Base-by-base conservation (phyloP, 129 eudicot genomes). In the Tagetes erecta region DNA sequence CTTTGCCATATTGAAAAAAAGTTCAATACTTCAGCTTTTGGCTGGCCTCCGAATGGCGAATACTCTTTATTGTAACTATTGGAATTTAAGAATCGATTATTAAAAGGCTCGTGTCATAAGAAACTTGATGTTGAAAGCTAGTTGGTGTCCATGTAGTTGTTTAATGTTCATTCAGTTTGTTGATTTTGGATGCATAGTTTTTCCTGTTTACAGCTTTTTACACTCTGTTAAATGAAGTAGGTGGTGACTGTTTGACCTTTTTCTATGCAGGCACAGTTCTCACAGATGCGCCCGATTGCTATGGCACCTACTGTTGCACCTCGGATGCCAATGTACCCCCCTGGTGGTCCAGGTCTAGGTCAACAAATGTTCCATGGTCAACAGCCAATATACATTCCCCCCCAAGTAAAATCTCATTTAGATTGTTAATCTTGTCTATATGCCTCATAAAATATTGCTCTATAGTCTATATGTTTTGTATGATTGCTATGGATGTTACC, bases 311-410 rank as follows among this genome's bases (percentile, higher is more conserved):
- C 87, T 58, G 87, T 84, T 42, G 90, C 86, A 71, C 95, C 96
- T 51, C 85, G 95, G 58, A 84, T 92, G 96, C 96, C 96, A 5
- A 84, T 92, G 88, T 92, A 85, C 34, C 84, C 98, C 39, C 96
- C 95, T 75, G 96, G 94, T 71, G 98, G 86, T 76, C 95, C 96
- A 47, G 98, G 96, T 59, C 62, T 87, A 8, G 98, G 98, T 13
- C 96, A 87, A 66, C 97, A 87, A 52, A 73, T 89, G 47, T 92
- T 87, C 67, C 89, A 92, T 60, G 98, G 95, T 41, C 98, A 92
- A 80, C 96, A 85, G 31, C 95, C 98, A 57, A 83, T 96, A 36
- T 87, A 89, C 51, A 84, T 92, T 42, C 98, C 96, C 39, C 91
- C 94, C 12, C 96, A 92, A 59, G 97, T 92, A 85, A 20, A 20